These are phyloP conservation scores for Clavispora vitiphila DNA, from an alignment of 805 yeast species.

Conservation along the genomic window DNA sequence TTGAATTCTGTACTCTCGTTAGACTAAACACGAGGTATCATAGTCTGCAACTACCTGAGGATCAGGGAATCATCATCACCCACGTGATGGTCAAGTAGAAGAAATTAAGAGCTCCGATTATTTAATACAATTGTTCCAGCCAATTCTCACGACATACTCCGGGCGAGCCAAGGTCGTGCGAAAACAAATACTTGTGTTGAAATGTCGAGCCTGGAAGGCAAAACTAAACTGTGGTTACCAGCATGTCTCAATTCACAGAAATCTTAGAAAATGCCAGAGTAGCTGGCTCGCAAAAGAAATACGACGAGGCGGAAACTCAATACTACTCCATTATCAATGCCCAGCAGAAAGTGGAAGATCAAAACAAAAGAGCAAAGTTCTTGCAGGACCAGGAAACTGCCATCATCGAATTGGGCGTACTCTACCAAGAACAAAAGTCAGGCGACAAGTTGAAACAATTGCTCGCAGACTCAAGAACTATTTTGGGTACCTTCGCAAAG, in stretches of 20 bases:
- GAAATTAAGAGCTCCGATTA: too few relatives aligned
- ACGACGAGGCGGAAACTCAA: constrained; percentile 52
- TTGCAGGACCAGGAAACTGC: constrained; percentile 56
- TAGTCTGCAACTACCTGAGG: too few relatives aligned
- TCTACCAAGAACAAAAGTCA: constrained; percentile 51
- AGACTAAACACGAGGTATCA: too few relatives aligned
- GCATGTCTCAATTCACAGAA: constrained; percentile 20
- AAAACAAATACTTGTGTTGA: background rate
- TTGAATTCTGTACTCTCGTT: too few relatives aligned
- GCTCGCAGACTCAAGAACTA: constrained; percentile 60
- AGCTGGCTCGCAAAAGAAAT: constrained; percentile 46
- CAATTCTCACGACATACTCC: too few relatives aligned
- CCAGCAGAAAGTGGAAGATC: constrained; percentile 13
- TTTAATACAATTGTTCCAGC: too few relatives aligned
- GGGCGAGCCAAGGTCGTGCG: too few relatives aligned
- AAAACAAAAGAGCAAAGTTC: constrained; percentile 18
- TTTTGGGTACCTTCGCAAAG: constrained; percentile 81
- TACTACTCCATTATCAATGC: constrained; percentile 47
- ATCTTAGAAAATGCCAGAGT: constrained; percentile 57
- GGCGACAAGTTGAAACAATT: constrained; percentile 52
- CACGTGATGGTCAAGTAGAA: too few relatives aligned
- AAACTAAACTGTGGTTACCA: background rate
- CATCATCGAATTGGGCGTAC: constrained; percentile 67
- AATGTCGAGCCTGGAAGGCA: background rate
- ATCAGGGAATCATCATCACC: too few relatives aligned